Evolutionary conservation across 2,329 filamentous ascomycete species (phyloP).

Genomic region (Sporothrix pseudoabietina): DNA sequence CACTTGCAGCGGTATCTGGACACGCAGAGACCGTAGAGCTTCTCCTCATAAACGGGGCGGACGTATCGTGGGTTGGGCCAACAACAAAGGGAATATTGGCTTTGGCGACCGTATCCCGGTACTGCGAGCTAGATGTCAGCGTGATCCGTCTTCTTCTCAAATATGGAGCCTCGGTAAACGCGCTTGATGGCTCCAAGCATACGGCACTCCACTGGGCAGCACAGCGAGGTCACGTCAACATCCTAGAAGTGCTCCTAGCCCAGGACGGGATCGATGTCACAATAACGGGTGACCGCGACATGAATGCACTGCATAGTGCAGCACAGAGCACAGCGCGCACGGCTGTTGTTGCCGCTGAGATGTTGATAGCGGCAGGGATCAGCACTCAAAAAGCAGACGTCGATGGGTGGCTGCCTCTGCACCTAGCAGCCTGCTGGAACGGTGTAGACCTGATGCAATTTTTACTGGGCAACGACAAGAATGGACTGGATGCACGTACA

Average conservation of each 20-base stretch:
- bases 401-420: constrained; percentile 16
- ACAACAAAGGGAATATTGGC: neutral
- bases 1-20: neutral
- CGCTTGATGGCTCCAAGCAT: neutral
- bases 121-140: neutral
- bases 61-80: neutral
- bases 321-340: constrained; percentile 5
- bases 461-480: neutral
- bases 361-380: constrained; percentile 20
- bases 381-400: constrained; percentile 8
- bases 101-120: neutral
- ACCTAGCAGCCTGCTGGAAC: constrained; percentile 13
- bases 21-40: neutral
- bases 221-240: constrained; percentile 13
- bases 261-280: constrained; percentile 12
- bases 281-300: constrained; percentile 5
- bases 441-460: constrained; percentile 14
- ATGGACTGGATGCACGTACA: neutral
- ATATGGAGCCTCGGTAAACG: neutral
- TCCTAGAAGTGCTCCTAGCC: neutral
- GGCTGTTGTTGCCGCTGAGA: neutral
- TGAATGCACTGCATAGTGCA: constrained; percentile 19
- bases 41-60: neutral
- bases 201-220: constrained; percentile 23
- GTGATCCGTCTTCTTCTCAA: neutral